These are phyloP conservation scores for Isabelozyma heimii DNA, from an alignment of 805 yeast species.

Conservation along the genomic window DNA sequence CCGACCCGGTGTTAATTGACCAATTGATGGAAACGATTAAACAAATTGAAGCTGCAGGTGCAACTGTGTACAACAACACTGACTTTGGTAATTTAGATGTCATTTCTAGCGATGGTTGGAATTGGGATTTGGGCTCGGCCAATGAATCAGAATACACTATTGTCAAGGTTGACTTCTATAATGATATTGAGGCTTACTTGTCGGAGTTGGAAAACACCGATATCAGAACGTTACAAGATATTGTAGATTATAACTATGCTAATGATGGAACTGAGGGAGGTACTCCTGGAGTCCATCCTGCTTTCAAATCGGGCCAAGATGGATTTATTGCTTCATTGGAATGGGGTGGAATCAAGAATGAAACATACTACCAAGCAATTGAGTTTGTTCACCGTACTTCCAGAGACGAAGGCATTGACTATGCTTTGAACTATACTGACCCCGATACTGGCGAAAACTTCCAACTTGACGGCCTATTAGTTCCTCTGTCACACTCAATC, in stretches of 20 bases:
- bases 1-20: constrained; percentile 10
- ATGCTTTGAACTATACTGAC: constrained; percentile 23
- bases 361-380: constrained; percentile 24
- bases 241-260: constrained; percentile 18
- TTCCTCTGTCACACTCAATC: constrained; percentile 12
- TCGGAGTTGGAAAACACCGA: constrained; percentile 19
- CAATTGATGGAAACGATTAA: constrained; percentile 13
- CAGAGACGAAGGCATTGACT: constrained; percentile 26
- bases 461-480: constrained; percentile 13
- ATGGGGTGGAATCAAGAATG: constrained; percentile 21
- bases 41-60: constrained; percentile 20
- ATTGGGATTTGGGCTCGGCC: constrained; percentile 22
- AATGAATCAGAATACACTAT: constrained; percentile 27
- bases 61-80: constrained; percentile 22
- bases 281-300: constrained; percentile 13
- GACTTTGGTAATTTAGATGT: constrained; percentile 20
- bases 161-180: constrained; percentile 25
- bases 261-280: constrained; percentile 24
- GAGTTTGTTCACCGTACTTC: constrained; percentile 23
- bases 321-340: constrained; percentile 21
- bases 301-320: constrained; percentile 25
- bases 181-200: constrained; percentile 17
- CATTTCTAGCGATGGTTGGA: constrained; percentile 24
- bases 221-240: constrained; percentile 19
- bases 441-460: constrained; percentile 17